phyloP scores from a whole-genome alignment of 2,329 filamentous ascomycete genomes.

The Beauveria sp. region DNA sequence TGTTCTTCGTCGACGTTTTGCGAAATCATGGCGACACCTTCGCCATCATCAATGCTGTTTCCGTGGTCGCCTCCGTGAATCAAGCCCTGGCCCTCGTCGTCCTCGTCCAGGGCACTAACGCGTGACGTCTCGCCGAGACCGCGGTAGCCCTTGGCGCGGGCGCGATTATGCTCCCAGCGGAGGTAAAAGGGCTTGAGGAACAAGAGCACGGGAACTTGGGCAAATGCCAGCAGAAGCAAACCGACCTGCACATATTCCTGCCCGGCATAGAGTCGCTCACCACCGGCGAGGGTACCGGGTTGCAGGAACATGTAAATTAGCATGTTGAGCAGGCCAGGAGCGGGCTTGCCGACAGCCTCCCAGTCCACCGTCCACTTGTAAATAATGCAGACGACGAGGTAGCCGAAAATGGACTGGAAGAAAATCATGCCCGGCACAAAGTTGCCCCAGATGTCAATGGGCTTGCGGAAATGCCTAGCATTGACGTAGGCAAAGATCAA shows the following conservation, averaged over 20 bases:
- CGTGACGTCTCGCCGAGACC: slow-evolving; percentile 83
- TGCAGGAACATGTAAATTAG: slow-evolving; percentile 98
- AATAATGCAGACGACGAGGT: slow-evolving; percentile 85
- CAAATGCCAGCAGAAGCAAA: slow-evolving; percentile 72
- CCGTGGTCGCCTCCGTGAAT: slow-evolving; percentile 46
- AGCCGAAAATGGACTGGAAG: slow-evolving; percentile 98
- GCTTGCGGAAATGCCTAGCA: slow-evolving; percentile 86
- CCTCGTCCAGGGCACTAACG: slow-evolving; percentile 83
- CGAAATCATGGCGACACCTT: slow-evolving; percentile 81
- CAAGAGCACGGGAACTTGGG: slow-evolving; percentile 82
- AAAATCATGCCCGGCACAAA: slow-evolving; percentile 98
- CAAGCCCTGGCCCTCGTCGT: slow-evolving; percentile 58
- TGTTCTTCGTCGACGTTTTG: slow-evolving; percentile 80
- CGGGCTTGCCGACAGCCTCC: slow-evolving; percentile 52
- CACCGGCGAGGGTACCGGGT: slow-evolving; percentile 53
- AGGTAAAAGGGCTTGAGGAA: slow-evolving; percentile 96
- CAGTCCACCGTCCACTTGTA: slow-evolving; percentile 98
- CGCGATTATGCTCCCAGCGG: slow-evolving; percentile 84
- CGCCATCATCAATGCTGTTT: slow-evolving; percentile 55
- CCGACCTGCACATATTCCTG: slow-evolving; percentile 70
- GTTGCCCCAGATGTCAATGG: slow-evolving; percentile 94
- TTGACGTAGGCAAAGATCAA: slow-evolving; percentile 90
- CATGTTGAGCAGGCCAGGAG: slow-evolving; percentile 94
- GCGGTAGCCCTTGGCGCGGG: slow-evolving; percentile 81
- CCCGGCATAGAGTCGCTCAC: slow-evolving; percentile 68